Base-by-base conservation (phyloP, 2,329 filamentous ascomycete species). In the Exophiala xenobiotica region DNA sequence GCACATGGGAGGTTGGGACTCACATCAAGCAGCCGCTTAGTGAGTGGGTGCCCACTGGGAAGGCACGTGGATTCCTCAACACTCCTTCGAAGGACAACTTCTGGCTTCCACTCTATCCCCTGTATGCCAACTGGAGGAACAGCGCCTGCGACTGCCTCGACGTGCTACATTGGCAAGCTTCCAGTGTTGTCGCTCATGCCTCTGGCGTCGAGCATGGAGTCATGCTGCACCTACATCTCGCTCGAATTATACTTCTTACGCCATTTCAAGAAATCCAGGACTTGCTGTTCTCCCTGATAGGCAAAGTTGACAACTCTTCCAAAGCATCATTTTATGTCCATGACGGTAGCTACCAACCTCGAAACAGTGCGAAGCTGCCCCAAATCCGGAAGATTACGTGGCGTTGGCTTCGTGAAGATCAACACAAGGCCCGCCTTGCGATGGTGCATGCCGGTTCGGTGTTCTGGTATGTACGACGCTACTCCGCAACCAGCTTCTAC, bases 131-230 rank as follows among this genome's bases (percentile, higher is more conserved):
- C 47, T 73, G 70, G 70, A 67, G 70, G 24, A 72, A 73, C 54
- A 70, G 68, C 46, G 68, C 69, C 8, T 72, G 70, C 24, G 70
- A 73, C 50, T 72, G 69, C 42, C 59, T 83, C 2, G 80, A 83
- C 50, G 72, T 81, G 1, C 67, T 83, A 2, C 78, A 83, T 58
- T 82, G 80, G 79, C 71, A 74, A 14, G 79, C 79, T 2, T 80
- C 80, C 55, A 75, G 71, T 35, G 72, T 71, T 0, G 74, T 79
- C 23, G 75, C 76, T 3, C 71, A 72, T 42, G 65, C 72, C 1
- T 68, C 71, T 1, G 80, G 79, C 0, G 67, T 75, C 4, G 79
- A 82, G 51, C 78, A 81, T 51, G 72, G 77, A 2, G 79, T 76
- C 1, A 70, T 83, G 0, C 63, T 81, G 5, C 78, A 82, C 56